Evolutionary conservation across 139 green algal species (phyloP).

Genomic region (Auxenochlorella protothecoides): DNA sequence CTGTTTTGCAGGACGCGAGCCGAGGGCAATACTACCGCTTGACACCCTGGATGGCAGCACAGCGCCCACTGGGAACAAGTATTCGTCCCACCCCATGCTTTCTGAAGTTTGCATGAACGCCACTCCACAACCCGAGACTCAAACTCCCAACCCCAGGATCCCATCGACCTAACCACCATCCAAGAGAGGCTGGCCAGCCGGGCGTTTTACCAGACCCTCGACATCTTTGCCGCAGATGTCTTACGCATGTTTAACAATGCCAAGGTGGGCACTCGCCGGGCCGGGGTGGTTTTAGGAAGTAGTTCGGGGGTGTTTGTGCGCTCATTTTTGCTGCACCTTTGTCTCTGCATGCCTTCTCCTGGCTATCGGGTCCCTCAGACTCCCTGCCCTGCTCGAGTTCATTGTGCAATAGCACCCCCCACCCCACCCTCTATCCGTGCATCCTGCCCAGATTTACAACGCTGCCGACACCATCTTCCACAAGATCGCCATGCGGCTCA

Average conservation of each 20-base stretch:
- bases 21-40: no score
- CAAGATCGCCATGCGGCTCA: constrained; percentile 60
- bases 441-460: constrained; percentile 65
- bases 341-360: no score
- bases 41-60: no score
- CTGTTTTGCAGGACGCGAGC: no score
- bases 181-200: constrained; percentile 35
- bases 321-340: no score
- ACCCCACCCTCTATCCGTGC: not conserved
- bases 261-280: not conserved
- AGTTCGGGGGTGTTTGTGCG: not conserved
- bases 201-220: constrained; percentile 79
- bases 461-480: constrained; percentile 73
- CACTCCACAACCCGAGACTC: no score
- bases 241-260: constrained; percentile 76
- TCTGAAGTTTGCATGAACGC: no score
- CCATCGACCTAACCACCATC: constrained; percentile 72
- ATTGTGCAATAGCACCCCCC: not conserved
- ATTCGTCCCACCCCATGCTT: no score
- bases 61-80: no score
- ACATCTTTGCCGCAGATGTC: constrained; percentile 91
- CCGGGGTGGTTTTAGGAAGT: not conserved
- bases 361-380: not conserved
- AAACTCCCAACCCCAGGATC: constrained; percentile 39
- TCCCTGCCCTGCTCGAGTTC: not conserved